Percentiles rank a stretch among this genome's conserved stretches.
phyloP scores from a whole-genome alignment of 1,139 yeast species.

The Sugiyamaella neomexicana region DNA sequence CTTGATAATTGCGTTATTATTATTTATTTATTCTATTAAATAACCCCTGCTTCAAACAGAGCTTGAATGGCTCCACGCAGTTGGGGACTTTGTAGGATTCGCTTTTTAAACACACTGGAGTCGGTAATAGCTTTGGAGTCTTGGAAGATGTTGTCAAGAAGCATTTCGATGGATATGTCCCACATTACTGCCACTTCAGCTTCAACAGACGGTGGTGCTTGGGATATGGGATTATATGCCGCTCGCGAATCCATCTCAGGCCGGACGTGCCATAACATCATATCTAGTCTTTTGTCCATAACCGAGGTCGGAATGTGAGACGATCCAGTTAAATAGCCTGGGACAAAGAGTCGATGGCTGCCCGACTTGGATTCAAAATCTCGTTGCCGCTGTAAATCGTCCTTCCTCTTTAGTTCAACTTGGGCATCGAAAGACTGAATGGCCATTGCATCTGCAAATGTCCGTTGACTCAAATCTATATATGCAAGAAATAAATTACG shows the following conservation, averaged over 20 bases:
- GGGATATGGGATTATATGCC: constrained; percentile 6
- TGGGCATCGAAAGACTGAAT: constrained; percentile 11
- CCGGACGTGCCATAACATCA: constrained; percentile 26
- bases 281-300: neutral
- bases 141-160: constrained; percentile 13
- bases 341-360: neutral
- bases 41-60: constrained; percentile 27
- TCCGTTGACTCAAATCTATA: constrained; percentile 26
- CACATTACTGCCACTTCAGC: constrained; percentile 26
- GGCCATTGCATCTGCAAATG: constrained; percentile 30
- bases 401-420: neutral
- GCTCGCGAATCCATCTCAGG: constrained; percentile 26
- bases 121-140: neutral
- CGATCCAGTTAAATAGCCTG: neutral
- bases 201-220: constrained; percentile 21
- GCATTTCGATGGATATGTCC: constrained; percentile 25
- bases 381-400: neutral
- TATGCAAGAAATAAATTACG: constrained; percentile 26
- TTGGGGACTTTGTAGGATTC: constrained; percentile 1
- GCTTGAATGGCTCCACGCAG: constrained; percentile 16
- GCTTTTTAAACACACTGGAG: neutral
- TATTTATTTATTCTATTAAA: constrained; percentile 12
- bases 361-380: neutral
- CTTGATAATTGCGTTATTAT: too few relatives aligned
- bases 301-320: neutral